Conservation (phyloP, 2,329 filamentous ascomycete genomes). For the Taxawa tesnikishii region DNA sequence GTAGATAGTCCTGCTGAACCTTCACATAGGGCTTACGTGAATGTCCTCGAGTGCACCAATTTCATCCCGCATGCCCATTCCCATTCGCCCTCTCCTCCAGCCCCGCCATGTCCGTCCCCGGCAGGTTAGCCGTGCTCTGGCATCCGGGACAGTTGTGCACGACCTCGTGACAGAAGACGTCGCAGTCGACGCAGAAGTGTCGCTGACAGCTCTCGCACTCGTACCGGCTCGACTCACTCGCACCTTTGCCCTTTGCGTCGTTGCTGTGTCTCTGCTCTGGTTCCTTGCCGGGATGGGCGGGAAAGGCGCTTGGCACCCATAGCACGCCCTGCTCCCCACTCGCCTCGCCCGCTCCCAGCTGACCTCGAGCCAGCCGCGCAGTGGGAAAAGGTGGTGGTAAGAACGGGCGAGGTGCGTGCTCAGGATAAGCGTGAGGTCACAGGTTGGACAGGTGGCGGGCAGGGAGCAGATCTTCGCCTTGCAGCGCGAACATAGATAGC, state of each 20-base stretch:
- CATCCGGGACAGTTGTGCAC: slow-evolving; percentile 95
- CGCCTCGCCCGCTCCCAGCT: slow-evolving; percentile 59
- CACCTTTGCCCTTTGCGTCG: slow-evolving; percentile 26
- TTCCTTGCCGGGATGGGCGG: slow-evolving; percentile 33
- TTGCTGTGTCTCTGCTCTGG: slow-evolving; percentile 8
- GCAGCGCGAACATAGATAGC: slow-evolving; percentile 86
- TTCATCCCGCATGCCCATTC: no score
- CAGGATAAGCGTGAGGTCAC: slow-evolving; percentile 81
- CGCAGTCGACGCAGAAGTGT: slow-evolving; percentile 97
- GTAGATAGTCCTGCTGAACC: no score
- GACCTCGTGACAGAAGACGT: slow-evolving; percentile 87
- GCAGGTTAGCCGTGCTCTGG: slow-evolving; percentile 32
- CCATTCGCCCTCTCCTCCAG: not conserved
- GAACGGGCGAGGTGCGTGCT: slow-evolving; percentile 89
- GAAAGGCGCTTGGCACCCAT: slow-evolving; percentile 65
- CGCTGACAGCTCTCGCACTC: slow-evolving; percentile 75
- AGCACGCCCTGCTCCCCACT: slow-evolving; percentile 47
- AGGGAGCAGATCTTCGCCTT: slow-evolving; percentile 78
- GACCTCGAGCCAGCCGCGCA: slow-evolving; percentile 85
- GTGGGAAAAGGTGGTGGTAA: slow-evolving; percentile 83
- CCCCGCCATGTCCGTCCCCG: slow-evolving; percentile 9
- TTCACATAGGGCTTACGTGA: no score
- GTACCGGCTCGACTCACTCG: slow-evolving; percentile 79
- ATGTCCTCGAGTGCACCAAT: no score
- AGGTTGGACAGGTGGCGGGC: slow-evolving; percentile 82